Evolutionary conservation across 352 stramenopile species (phyloP), one percentile per base, ranked within the genome.

Genomic region (Elongisporangium anandrum): DNA sequence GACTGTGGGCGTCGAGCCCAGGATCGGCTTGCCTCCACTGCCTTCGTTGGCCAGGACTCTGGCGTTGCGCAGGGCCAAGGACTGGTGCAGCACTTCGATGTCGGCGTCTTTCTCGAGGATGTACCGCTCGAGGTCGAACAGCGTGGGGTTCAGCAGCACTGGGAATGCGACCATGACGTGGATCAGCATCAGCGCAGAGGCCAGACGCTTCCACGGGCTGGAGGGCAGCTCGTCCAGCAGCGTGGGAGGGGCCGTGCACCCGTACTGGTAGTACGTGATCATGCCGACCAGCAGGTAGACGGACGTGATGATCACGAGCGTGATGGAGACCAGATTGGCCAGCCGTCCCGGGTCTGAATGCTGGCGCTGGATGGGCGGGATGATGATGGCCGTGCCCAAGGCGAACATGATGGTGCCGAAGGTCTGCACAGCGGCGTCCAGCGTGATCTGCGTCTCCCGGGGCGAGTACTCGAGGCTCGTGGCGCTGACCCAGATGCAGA

Each of bases 381-480:
- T 84, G 45, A 89, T 76, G 57, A 89, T 83, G 4, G 75, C 79
- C 10, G 81, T 87, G 52, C 77, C 79, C 39, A 79, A 75, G 10
- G 75, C 79, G 50, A 91, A 89, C 69, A 91, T 87, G 60, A 89
- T 89, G 15, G 71, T 86, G 13, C 77, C 75, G 29, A 88, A 91
- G 8, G 77, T 85, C 22, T 80, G 69, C 16, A 88, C 59, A 0
- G 65, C 70, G 50, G 78, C 22, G 45, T 77, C 41, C 9, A 58
- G 54, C 54, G 79, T 58, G 23, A 89, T 60, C 50, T 87, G 65
- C 2, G 77, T 85, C 69, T 89, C 77, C 12, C 77, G 54, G 8
- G 75, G 75, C 23, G 77, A 73, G 12, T 71, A 67, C 20, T 72
- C 63, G 22, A 79, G 52, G 21, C 64, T 63, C 20, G 64, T 56